phyloP scores from a whole-genome alignment of 331 rosid species.

The Acacia pycnantha region DNA sequence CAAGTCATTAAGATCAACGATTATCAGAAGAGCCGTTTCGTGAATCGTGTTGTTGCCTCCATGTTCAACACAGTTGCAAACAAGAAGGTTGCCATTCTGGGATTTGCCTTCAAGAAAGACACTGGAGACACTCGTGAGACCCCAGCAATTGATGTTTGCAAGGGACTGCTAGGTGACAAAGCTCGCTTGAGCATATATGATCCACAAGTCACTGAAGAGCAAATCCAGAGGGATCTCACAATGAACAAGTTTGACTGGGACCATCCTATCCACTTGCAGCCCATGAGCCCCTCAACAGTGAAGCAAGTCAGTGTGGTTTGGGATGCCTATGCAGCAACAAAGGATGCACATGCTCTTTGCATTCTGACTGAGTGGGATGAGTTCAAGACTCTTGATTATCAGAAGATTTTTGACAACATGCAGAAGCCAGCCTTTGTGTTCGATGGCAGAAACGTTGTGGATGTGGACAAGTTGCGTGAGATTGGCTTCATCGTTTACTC shows the following conservation, averaged over 20 bases:
- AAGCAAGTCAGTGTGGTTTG: slow-evolving; percentile 69
- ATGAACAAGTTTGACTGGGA: slow-evolving; percentile 80
- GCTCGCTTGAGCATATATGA: slow-evolving; percentile 69
- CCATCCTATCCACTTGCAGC: slow-evolving; percentile 72
- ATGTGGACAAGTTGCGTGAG: slow-evolving; percentile 48
- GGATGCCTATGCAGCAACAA: slow-evolving; percentile 76
- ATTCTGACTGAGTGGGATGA: slow-evolving; percentile 80
- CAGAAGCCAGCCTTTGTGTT: slow-evolving; percentile 71
- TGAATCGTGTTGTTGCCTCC: slow-evolving; percentile 68
- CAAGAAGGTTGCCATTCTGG: slow-evolving; percentile 67
- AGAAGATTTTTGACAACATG: slow-evolving; percentile 64
- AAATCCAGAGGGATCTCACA: slow-evolving; percentile 67
- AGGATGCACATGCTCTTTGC: slow-evolving; percentile 71
- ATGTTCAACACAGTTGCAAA: slow-evolving; percentile 74
- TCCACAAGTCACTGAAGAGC: slow-evolving; percentile 71
- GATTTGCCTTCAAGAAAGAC: slow-evolving; percentile 79
- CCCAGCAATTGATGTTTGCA: slow-evolving; percentile 80
- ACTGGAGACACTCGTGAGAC: slow-evolving; percentile 83
- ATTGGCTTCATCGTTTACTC: slow-evolving; percentile 81
- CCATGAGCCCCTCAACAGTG: slow-evolving; percentile 60
- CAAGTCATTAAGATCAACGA: slow-evolving; percentile 78
- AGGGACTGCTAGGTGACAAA: slow-evolving; percentile 66
- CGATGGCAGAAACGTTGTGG: slow-evolving; percentile 67
- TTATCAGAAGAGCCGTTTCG: slow-evolving; percentile 72
- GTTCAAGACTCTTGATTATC: slow-evolving; percentile 67